Percentiles rank a stretch among this genome's conserved stretches.
Conservation (phyloP, 176 grass and related monocot genomes). For the Cocos nucifera region DNA sequence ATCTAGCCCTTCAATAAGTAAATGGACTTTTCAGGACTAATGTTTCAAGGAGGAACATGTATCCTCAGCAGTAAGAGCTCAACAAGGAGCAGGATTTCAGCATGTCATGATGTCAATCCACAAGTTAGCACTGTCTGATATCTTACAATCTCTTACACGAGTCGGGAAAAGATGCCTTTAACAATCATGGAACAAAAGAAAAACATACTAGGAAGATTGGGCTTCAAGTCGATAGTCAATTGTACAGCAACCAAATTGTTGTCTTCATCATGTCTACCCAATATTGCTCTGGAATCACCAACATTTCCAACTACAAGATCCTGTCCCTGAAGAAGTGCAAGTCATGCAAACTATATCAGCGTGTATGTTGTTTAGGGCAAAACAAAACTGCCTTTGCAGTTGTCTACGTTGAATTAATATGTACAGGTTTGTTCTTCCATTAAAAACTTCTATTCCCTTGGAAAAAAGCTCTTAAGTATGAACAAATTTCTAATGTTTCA, state of each 20-base stretch:
- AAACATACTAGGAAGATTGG: constrained; percentile 87
- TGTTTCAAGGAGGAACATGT: no score
- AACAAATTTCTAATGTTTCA: no score
- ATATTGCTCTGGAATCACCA: constrained; percentile 94
- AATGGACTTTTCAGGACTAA: no score
- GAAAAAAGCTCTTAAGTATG: no score
- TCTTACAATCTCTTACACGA: not conserved
- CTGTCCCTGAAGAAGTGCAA: constrained; percentile 52
- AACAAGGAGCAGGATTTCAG: no score
- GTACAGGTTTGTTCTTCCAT: no score
- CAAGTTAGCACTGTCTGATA: not conserved
- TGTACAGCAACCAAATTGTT: constrained; percentile 93
- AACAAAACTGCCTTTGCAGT: not conserved
- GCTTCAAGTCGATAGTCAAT: constrained; percentile 97
- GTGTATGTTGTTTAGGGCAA: not conserved
- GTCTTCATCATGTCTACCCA: constrained; percentile 65
- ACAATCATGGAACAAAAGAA: no score
- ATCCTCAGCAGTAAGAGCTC: no score
- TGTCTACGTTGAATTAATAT: no score
- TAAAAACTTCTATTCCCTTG: no score
- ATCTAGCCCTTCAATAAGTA: no score
- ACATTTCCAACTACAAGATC: constrained; percentile 97
- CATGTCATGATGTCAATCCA: no score
- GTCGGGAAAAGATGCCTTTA: not conserved
- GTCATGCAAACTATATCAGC: not conserved